Conservation (phyloP, 768 basidiomycete species). For the Scleroderma bovista region DNA sequence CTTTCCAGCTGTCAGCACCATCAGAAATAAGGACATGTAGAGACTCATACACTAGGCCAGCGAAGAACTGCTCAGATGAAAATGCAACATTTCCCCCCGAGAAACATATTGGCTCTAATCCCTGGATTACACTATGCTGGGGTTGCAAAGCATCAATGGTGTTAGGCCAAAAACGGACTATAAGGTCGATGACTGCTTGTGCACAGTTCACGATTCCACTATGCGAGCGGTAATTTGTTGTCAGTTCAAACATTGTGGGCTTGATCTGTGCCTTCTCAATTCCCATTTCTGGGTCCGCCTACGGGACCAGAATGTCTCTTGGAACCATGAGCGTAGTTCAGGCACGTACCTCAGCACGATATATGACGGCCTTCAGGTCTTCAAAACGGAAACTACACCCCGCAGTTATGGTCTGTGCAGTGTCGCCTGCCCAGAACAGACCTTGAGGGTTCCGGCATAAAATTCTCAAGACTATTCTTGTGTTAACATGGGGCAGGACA, state of each 20-base stretch:
- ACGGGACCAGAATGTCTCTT: background rate
- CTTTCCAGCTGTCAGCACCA: slow-evolving; percentile 32
- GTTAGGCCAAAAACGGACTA: slow-evolving; percentile 56
- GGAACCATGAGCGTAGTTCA: slow-evolving; percentile 14
- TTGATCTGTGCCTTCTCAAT: slow-evolving; percentile 7
- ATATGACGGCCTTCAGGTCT: slow-evolving; percentile 63
- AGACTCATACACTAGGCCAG: slow-evolving; percentile 37
- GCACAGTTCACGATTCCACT: slow-evolving; percentile 70
- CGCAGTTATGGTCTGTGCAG: slow-evolving; percentile 70
- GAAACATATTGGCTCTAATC: slow-evolving; percentile 55
- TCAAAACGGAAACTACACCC: slow-evolving; percentile 71
- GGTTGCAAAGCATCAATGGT: slow-evolving; percentile 53
- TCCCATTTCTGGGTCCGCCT: background rate
- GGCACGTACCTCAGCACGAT: slow-evolving; percentile 50
- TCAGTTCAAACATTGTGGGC: slow-evolving; percentile 44
- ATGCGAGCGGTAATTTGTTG: slow-evolving; percentile 65
- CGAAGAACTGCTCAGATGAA: slow-evolving; percentile 52
- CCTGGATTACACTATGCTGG: slow-evolving; percentile 51
- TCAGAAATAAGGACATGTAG: background rate
- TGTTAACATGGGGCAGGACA: too few species aligned
- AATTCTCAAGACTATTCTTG: slow-evolving; percentile 46
- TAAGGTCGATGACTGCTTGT: slow-evolving; percentile 55
- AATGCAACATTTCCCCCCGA: slow-evolving; percentile 37
- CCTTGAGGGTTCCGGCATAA: slow-evolving; percentile 61
- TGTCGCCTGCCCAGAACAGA: slow-evolving; percentile 76